Evolutionary conservation across 768 basidiomycete species (phyloP).

Genomic region (Mycena filopes): DNA sequence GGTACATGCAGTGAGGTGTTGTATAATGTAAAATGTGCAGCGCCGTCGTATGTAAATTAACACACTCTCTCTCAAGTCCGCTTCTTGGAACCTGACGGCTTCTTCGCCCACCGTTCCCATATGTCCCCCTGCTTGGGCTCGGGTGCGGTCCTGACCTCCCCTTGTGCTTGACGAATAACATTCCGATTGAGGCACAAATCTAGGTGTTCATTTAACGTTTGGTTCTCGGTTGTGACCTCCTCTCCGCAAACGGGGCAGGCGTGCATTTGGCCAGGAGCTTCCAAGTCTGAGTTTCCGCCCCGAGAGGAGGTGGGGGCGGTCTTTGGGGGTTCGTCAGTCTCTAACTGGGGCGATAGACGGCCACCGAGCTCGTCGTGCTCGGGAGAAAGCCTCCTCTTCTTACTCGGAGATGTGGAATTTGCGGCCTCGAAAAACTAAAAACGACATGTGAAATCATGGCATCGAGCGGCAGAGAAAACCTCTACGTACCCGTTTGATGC

Average conservation of each 20-base stretch:
- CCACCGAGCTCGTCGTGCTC: conserved; percentile 23
- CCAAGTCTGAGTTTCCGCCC: conserved; percentile 14
- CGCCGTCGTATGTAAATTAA: background rate
- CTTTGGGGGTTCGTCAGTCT: background rate
- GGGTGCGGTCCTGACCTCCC: conserved; percentile 40
- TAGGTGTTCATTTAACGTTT: conserved; percentile 85
- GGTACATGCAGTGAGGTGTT: too few species aligned
- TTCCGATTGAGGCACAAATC: conserved; percentile 88
- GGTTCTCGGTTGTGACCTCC: conserved; percentile 74
- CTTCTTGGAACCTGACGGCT: conserved; percentile 19
- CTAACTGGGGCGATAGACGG: background rate
- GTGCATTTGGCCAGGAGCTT: conserved; percentile 43
- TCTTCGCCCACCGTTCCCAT: conserved; percentile 29
- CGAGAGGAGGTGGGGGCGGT: conserved; percentile 15
- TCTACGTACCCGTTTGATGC: conserved; percentile 84
- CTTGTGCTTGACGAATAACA: conserved; percentile 79
- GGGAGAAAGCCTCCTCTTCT: conserved; percentile 48
- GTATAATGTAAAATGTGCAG: conserved; percentile 9
- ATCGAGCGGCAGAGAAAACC: conserved; percentile 9
- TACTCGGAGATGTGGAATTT: conserved; percentile 45
- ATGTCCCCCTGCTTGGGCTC: conserved; percentile 22
- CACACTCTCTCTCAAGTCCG: conserved; percentile 8
- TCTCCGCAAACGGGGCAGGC: conserved; percentile 81
- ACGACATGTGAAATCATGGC: background rate
- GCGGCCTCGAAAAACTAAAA: conserved; percentile 68